Evolutionary conservation across 73 alveolate genomes (phyloP), one percentile per base, ranked within the genome.

Genomic region (Effrenium voratum): DNA sequence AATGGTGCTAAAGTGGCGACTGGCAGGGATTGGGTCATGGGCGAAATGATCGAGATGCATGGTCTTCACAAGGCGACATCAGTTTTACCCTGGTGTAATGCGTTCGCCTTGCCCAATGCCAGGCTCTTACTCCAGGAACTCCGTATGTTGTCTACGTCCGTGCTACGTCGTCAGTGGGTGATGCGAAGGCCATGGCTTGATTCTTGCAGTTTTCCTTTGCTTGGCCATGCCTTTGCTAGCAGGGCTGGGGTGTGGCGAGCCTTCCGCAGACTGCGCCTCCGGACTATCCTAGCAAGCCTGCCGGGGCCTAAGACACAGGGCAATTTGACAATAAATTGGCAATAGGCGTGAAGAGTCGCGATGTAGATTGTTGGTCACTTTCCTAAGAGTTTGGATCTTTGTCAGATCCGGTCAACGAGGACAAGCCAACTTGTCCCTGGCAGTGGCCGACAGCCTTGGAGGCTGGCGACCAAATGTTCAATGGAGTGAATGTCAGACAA

Each of bases 361-460:
- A n/a, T n/a, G n/a, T n/a, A n/a, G n/a, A n/a, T n/a, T n/a, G n/a
- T n/a, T n/a, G n/a, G n/a, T n/a, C n/a, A n/a, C n/a, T n/a, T n/a
- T n/a, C n/a, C n/a, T n/a, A n/a, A n/a, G n/a, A n/a, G n/a, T n/a
- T n/a, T n/a, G n/a, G n/a, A n/a, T n/a, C n/a, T n/a, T n/a, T n/a
- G n/a, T n/a, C n/a, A n/a, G n/a, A n/a, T n/a, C n/a, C n/a, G n/a
- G n/a, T n/a, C n/a, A n/a, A 66, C n/a, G 32, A 87, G 87, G 97
- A 90, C 32, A n/a, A 52, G 44, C 97, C 97, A 1, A 90, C 87
- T 43, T 90, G 87, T 16, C 97, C 97, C 3, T 90, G 97, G 97
- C 97, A 90, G 75, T 90, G 97, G 97, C 97, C 97, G 19, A 90
- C 97, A 13, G 97, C 97, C 41, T 34, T 90, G 57, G 97, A 90